Conservation (phyloP, 495 filamentous ascomycete species). For the Oleoguttula mirabilis region DNA sequence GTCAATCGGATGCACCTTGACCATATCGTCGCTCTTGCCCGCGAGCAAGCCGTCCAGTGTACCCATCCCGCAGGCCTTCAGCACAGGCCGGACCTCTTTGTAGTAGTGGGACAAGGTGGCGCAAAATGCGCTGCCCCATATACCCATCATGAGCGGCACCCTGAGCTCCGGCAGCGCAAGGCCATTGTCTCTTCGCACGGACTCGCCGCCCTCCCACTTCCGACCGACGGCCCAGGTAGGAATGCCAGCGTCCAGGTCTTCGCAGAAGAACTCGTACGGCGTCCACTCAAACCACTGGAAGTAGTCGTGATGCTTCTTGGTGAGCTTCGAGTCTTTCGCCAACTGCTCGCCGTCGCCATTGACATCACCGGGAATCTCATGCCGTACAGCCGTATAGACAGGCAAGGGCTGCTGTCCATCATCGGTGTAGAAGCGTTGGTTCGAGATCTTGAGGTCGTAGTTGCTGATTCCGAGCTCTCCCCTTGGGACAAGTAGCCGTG, state of each 20-base stretch:
- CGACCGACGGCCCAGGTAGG: conserved; percentile 88
- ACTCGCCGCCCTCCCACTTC: conserved; percentile 59
- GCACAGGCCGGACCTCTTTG: conserved; percentile 70
- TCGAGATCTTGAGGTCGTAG: conserved; percentile 76
- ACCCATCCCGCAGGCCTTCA: conserved; percentile 59
- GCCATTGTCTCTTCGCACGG: conserved; percentile 46
- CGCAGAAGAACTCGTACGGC: conserved; percentile 92
- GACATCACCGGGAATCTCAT: conserved; percentile 68
- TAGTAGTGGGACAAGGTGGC: conserved; percentile 93
- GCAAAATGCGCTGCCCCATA: conserved; percentile 93
- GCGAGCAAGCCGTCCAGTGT: conserved; percentile 79
- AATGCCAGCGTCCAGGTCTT: conserved; percentile 81
- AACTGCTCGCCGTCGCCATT: conserved; percentile 46
- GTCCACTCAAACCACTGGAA: conserved; percentile 98
- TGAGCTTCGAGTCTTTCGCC: conserved; percentile 68
- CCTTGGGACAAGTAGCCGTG: conserved; percentile 71
- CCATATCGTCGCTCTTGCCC: conserved; percentile 65
- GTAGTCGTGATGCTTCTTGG: conserved; percentile 37
- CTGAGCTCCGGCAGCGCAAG: conserved; percentile 67
- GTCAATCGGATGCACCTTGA: conserved; percentile 84
- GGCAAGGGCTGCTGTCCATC: conserved; percentile 74
- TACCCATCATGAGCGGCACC: conserved; percentile 70
- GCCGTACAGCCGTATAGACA: conserved; percentile 87
- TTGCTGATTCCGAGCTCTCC: conserved; percentile 66
- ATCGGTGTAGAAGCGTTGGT: conserved; percentile 58